Percentiles rank a stretch among this genome's conserved stretches.
Evolutionary conservation across 2,329 filamentous ascomycete species (phyloP).

Genomic region (Mycosphaerelloides madeirae): DNA sequence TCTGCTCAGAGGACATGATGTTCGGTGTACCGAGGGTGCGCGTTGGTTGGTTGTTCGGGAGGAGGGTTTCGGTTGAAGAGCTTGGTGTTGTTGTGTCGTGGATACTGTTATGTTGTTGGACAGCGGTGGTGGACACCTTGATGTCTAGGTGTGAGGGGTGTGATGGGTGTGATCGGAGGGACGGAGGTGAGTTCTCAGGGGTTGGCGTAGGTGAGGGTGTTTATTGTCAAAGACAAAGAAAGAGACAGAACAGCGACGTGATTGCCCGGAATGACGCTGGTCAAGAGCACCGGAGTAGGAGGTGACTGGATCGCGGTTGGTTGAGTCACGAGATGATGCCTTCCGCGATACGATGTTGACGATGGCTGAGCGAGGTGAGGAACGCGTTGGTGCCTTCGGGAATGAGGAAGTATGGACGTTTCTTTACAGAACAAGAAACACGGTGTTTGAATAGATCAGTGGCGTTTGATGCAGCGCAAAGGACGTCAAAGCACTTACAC

Average conservation of each 20-base stretch:
- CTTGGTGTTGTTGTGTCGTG: constrained; percentile 1
- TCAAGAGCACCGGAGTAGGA: not conserved
- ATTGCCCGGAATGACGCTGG: constrained; percentile 10
- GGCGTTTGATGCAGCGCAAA: too few species aligned
- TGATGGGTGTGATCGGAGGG: constrained; percentile 4
- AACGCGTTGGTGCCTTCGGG: not conserved
- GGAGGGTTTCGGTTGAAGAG: not conserved
- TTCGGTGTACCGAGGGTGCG: constrained; percentile 4
- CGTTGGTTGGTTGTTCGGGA: constrained; percentile 4
- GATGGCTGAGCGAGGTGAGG: not conserved
- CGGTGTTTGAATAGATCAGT: too few species aligned
- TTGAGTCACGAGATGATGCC: constrained; percentile 14
- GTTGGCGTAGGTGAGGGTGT: not conserved
- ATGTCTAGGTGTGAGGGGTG: constrained; percentile 11
- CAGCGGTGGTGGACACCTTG: constrained; percentile 23
- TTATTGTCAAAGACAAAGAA: constrained; percentile 14
- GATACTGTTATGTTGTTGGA: too few species aligned
- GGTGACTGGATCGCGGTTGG: constrained; percentile 3
- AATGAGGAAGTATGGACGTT: not conserved
- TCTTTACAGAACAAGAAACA: too few species aligned
- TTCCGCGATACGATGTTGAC: constrained; percentile 3
- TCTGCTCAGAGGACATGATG: constrained; percentile 44
- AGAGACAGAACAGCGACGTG: constrained; percentile 14
- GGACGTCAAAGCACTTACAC: too few species aligned
- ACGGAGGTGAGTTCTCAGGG: constrained; percentile 4